Percentiles rank a stretch among this genome's conserved stretches.
Conservation (phyloP, 1,139 yeast genomes). For the Meyerozyma sp. region DNA sequence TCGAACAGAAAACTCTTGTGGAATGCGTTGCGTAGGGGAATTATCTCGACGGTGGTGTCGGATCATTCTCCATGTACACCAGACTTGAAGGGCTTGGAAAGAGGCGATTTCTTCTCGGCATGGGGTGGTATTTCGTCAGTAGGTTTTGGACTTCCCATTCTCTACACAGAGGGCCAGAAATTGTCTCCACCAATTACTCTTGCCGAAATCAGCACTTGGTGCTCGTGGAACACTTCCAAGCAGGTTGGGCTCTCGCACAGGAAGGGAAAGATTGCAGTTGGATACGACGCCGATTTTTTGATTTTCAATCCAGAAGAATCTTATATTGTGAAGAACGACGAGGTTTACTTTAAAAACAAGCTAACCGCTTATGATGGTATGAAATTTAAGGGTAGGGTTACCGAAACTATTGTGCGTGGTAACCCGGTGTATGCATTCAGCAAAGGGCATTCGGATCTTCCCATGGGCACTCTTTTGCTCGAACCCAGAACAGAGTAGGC, state of each 20-base stretch:
- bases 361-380: conserved; percentile 80
- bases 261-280: conserved; percentile 68
- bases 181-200: conserved; percentile 49
- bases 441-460: conserved; percentile 49
- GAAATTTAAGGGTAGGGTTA: conserved; percentile 63
- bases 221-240: conserved; percentile 74
- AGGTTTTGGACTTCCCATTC: conserved; percentile 80
- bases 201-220: conserved; percentile 69
- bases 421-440: conserved; percentile 53
- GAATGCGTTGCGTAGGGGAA: conserved; percentile 62
- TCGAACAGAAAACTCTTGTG: conserved; percentile 67
- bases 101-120: conserved; percentile 85
- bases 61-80: conserved; percentile 98
- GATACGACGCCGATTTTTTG: conserved; percentile 84
- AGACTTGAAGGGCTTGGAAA: conserved; percentile 70
- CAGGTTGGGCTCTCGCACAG: conserved; percentile 73
- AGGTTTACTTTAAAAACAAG: conserved; percentile 75
- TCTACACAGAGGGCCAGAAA: conserved; percentile 69
- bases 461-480: conserved; percentile 55
- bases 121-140: conserved; percentile 98
- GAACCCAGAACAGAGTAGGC: conserved; percentile 39
- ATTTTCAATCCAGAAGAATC: conserved; percentile 63
- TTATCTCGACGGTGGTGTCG: conserved; percentile 82
- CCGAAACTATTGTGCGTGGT: conserved; percentile 78
- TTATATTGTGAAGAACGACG: conserved; percentile 53